Conservation (phyloP, 2,329 filamentous ascomycete genomes). For the Colletotrichum orchidophilum region DNA sequence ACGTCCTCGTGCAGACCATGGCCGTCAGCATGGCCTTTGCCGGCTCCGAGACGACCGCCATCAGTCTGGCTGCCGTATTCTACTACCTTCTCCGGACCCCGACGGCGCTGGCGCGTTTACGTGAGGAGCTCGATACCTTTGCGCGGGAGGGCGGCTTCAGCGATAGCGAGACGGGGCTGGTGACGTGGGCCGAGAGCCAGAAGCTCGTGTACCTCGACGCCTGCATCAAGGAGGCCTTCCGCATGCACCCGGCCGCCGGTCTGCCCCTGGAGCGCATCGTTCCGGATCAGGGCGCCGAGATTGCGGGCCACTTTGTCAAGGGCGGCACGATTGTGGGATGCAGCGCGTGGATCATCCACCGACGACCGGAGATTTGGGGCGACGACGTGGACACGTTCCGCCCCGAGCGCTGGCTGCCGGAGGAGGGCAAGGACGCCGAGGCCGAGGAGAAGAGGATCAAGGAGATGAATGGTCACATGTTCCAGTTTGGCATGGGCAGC, state of each 20-base stretch:
- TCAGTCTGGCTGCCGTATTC: conserved; percentile 75
- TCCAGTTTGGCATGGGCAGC: conserved; percentile 78
- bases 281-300: conserved; percentile 69
- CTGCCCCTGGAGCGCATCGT: conserved; percentile 79
- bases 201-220: conserved; percentile 80
- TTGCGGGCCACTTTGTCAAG: conserved; percentile 69
- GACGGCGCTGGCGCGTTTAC: conserved; percentile 60
- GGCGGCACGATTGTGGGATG: conserved; percentile 80
- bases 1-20: conserved; percentile 74
- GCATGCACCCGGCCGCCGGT: conserved; percentile 78
- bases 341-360: conserved; percentile 79
- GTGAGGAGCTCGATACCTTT: conserved; percentile 70
- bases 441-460: conserved; percentile 63
- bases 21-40: conserved; percentile 79
- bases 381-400: conserved; percentile 71
- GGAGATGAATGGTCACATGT: conserved; percentile 75
- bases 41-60: conserved; percentile 83
- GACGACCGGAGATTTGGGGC: conserved; percentile 74
- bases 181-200: conserved; percentile 76
- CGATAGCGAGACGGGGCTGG: conserved; percentile 64
- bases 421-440: conserved; percentile 47
- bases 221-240: conserved; percentile 80
- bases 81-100: conserved; percentile 78
- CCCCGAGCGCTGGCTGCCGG: conserved; percentile 73
- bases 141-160: conserved; percentile 60